Conservation (phyloP, 2,329 filamentous ascomycete species). For the Colletotrichum brevisporum region DNA sequence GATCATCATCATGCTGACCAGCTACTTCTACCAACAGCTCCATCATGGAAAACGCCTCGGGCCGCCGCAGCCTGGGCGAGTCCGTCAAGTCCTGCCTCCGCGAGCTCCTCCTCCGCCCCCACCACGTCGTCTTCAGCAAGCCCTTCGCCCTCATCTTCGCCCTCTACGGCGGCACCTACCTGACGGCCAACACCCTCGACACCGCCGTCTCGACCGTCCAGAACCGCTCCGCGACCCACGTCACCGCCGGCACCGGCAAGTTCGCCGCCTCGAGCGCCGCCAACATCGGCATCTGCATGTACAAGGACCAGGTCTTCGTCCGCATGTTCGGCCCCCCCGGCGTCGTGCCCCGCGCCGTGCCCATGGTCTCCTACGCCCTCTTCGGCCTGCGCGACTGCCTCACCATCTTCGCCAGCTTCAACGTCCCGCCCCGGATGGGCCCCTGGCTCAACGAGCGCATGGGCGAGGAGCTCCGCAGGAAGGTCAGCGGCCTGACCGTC, state of each 20-base stretch:
- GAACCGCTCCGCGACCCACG: slow-evolving; percentile 69
- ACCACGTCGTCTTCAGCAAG: slow-evolving; percentile 72
- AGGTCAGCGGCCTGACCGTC: slow-evolving; percentile 68
- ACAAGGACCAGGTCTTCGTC: slow-evolving; percentile 91
- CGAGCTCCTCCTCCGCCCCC: slow-evolving; percentile 71
- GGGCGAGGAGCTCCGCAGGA: slow-evolving; percentile 64
- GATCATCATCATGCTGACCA: background rate
- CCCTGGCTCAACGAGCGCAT: slow-evolving; percentile 73
- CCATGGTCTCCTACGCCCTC: slow-evolving; percentile 79
- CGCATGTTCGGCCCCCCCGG: slow-evolving; percentile 80
- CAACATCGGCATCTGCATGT: slow-evolving; percentile 88
- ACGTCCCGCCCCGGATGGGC: slow-evolving; percentile 84
- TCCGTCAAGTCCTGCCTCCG: slow-evolving; percentile 73
- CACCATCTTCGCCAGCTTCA: slow-evolving; percentile 94
- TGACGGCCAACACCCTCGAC: slow-evolving; percentile 90
- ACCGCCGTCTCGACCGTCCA: slow-evolving; percentile 78
- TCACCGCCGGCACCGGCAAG: slow-evolving; percentile 83
- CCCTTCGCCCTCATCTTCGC: slow-evolving; percentile 79
- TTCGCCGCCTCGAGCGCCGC: slow-evolving; percentile 85
- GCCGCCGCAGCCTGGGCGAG: slow-evolving; percentile 69
- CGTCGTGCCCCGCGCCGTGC: slow-evolving; percentile 69
- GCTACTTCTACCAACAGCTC: slow-evolving; percentile 61
- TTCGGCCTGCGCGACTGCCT: slow-evolving; percentile 88
- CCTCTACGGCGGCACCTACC: slow-evolving; percentile 90
- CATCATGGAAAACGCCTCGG: slow-evolving; percentile 87